Base-by-base conservation (phyloP, 441 rosid species). In the Adansonia grandidieri region DNA sequence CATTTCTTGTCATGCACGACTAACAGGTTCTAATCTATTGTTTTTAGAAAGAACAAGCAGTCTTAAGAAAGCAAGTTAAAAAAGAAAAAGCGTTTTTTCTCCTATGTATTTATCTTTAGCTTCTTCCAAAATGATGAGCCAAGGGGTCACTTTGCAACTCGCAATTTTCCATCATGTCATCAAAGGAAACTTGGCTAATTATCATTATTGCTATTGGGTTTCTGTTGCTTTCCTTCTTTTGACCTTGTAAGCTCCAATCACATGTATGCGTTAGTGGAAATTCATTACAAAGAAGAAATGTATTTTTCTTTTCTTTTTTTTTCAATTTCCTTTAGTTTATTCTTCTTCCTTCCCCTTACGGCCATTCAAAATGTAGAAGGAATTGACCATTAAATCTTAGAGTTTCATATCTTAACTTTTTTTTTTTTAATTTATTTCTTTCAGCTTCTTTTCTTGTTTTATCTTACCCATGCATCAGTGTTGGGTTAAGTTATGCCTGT, bases 221-320 rank as follows among this genome's bases (percentile, higher is more conserved):
- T 44, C 50, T n/a, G 40, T 74, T 48, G 50, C 19, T 32, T 72
- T 71, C 67, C 22, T 76, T 63, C 5, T 42, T 71, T 77, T 80
- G 74, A 80, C 77, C 60, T 32, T 28, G 22, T 71, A 65, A 62
- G 9, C 74, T 62, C 40, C 70, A 75, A 3, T 51, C 71, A 45
- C 54, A 58, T 63, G 15, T 51, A 22, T 69, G 51, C 50, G 20
- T 40, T 37, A 45, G 44, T 13, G 42, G 44, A 13, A 63, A 13
- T 45, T 48, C 20, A 40, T 15, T 42, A 32, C 28, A 45, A 0
- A 17, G 24, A 45, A 68, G 54, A 65, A 65, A 56, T 54, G 0
- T 44, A 14, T 13, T 60, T 32, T 61, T 44, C 50, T 48, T 17
- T 15, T 17, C 42, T 37, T 19, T 45, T 57, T 28, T 28, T 28